These are phyloP conservation scores for Coemansia reversa DNA, from an alignment of 192 early-diverging fungal genomes.

Conservation along the genomic window DNA sequence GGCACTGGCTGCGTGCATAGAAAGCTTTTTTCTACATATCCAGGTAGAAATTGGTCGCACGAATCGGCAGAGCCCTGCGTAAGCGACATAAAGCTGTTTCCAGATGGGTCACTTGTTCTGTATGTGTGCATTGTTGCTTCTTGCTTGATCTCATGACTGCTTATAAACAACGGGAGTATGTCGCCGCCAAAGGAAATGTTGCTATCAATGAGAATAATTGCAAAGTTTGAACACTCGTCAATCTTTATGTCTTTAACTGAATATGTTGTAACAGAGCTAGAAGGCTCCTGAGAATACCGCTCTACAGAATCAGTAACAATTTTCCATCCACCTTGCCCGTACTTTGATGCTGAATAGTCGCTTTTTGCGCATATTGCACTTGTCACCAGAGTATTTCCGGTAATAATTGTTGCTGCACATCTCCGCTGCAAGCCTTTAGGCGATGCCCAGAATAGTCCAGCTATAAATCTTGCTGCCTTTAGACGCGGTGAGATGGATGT, in stretches of 20 bases:
- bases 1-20: slow-evolving; percentile 42
- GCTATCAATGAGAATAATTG: slow-evolving; percentile 28
- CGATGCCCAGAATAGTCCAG: slow-evolving; percentile 45
- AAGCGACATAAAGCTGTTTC: slow-evolving; percentile 26
- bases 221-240: slow-evolving; percentile 37
- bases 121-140: slow-evolving; percentile 21
- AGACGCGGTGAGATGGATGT: slow-evolving; percentile 16
- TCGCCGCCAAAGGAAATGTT: slow-evolving; percentile 16
- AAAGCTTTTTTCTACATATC: slow-evolving; percentile 13
- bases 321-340: slow-evolving; percentile 37
- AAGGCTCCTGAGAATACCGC: slow-evolving; percentile 22
- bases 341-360: slow-evolving; percentile 18
- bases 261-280: slow-evolving; percentile 5
- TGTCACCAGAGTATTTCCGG: slow-evolving; percentile 39
- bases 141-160: slow-evolving; percentile 4
- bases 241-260: slow-evolving; percentile 22
- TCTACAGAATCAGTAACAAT: slow-evolving; percentile 25
- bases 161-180: slow-evolving; percentile 29
- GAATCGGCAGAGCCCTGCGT: slow-evolving; percentile 16
- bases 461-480: slow-evolving; percentile 30
- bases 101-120: slow-evolving; percentile 22
- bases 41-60: slow-evolving; percentile 24
- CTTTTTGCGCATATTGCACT: slow-evolving; percentile 34
- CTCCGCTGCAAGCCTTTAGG: slow-evolving; percentile 27
- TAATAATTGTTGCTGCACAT: slow-evolving; percentile 41